Base-by-base conservation (phyloP, 192 early-diverging fungal genomes). In the Obelidium mucronatum region DNA sequence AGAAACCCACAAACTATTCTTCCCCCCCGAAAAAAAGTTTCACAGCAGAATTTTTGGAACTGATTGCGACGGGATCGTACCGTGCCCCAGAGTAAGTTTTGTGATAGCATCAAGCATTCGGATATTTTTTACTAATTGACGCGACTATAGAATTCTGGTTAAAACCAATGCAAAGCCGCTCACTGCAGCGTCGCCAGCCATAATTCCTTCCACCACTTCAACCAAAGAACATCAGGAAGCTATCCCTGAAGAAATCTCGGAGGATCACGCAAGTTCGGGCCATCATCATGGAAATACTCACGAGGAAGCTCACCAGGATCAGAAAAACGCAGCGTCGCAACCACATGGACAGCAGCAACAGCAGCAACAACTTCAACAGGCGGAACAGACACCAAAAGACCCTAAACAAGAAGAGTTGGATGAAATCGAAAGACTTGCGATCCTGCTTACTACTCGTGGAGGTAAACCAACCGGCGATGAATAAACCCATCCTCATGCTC, bases 381-480 rank as follows among this genome's bases (percentile, higher is more conserved):
- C n/a, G n/a, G n/a, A n/a, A n/a, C n/a, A 6, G 17, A 15, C 24
- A 26, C 39, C 53, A 30, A 30, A 42, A 15, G 69, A 67, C 44
- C 69, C 52, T 17, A 72, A 59, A 31, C 33, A 59, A 4, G 69
- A 22, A 6, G 69, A 72, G n/a, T 13, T 58, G 4, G 69, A 72
- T 5, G 69, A 72, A 40, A 72, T 72, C 55, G 69, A 72, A 40
- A 11, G 69, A 13, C 55, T 72, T 1, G 69, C 69, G 13, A 72
- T 58, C 36, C 69, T 72, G 17, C 34, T 72, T 15, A 72, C 36
- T 5, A 72, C 69, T 33, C 52, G 69, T 13, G n/a, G n/a, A n/a
- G n/a, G n/a, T n/a, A n/a, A n/a, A n/a, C n/a, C n/a, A n/a, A n/a
- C n/a, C 13, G 33, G 24, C 8, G 58, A 60, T 11, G 28, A 11